Evolutionary conservation across 2,329 filamentous ascomycete genomes (phyloP).

Genomic region (Alternaria panax): DNA sequence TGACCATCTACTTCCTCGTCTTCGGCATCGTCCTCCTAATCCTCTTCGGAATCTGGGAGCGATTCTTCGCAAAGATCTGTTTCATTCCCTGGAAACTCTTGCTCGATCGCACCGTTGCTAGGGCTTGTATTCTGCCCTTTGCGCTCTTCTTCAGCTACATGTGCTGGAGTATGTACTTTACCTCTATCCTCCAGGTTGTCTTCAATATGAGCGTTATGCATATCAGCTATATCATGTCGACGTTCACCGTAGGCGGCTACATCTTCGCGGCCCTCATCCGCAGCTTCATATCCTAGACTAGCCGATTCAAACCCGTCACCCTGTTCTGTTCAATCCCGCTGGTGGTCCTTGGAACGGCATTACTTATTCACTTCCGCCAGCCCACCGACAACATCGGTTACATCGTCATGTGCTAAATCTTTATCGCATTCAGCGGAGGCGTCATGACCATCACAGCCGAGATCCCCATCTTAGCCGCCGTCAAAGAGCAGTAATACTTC

Average conservation of each 20-base stretch:
- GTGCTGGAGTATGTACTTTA: slow-evolving; percentile 52
- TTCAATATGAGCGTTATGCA: slow-evolving; percentile 37
- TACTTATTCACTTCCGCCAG: slow-evolving; percentile 46
- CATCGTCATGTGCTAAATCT: slow-evolving; percentile 48
- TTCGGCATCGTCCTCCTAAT: slow-evolving; percentile 46
- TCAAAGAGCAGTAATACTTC: slow-evolving; percentile 28
- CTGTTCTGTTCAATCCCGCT: slow-evolving; percentile 37
- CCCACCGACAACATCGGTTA: slow-evolving; percentile 41
- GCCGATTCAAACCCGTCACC: slow-evolving; percentile 32
- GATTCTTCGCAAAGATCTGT: slow-evolving; percentile 47
- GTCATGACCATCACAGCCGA: slow-evolving; percentile 38
- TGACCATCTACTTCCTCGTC: slow-evolving; percentile 51
- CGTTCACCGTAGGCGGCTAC: slow-evolving; percentile 41
- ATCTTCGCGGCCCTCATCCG: slow-evolving; percentile 26
- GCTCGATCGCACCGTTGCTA: slow-evolving; percentile 58
- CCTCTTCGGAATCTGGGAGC: slow-evolving; percentile 51
- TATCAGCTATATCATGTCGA: slow-evolving; percentile 46
- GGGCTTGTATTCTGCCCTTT: slow-evolving; percentile 60
- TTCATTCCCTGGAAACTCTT: slow-evolving; percentile 58
- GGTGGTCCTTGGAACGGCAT: slow-evolving; percentile 36
- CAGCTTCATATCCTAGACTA: slow-evolving; percentile 30
- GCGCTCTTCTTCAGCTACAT: slow-evolving; percentile 36
- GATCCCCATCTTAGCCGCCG: slow-evolving; percentile 32
- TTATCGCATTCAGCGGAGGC: slow-evolving; percentile 38
- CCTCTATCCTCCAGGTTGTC: slow-evolving; percentile 52